These are phyloP conservation scores for Neltuma alba DNA, from an alignment of 306 rosid species.

Conservation along the genomic window DNA sequence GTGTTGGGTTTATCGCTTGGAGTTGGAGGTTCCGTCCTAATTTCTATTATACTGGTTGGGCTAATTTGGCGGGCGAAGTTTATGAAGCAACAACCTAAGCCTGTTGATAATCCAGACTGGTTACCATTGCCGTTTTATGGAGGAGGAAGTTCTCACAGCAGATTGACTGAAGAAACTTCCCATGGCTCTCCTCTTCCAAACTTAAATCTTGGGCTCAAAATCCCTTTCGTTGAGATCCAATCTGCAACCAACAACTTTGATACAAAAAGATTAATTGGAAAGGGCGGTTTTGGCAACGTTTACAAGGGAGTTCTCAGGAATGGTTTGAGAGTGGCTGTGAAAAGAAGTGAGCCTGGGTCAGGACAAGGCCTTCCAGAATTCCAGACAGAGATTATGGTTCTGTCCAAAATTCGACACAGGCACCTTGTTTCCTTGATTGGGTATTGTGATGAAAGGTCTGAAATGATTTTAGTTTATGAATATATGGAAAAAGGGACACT, in stretches of 20 bases:
- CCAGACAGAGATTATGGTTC: constrained; percentile 51
- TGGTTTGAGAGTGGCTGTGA: constrained; percentile 54
- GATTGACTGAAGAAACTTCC: constrained; percentile 27
- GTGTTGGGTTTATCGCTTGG: constrained; percentile 44
- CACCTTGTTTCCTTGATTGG: constrained; percentile 64
- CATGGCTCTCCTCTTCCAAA: constrained; percentile 33
- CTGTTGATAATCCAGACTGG: constrained; percentile 39
- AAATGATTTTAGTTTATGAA: constrained; percentile 63
- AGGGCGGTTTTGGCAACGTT: constrained; percentile 64
- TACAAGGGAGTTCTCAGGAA: constrained; percentile 41
- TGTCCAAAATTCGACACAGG: constrained; percentile 55
- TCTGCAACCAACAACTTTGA: constrained; percentile 49
- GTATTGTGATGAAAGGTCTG: constrained; percentile 56
- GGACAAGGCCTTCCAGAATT: constrained; percentile 60
- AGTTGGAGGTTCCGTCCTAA: constrained; percentile 39
- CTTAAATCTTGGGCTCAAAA: constrained; percentile 47
- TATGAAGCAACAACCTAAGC: constrained; percentile 35
- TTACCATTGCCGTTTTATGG: constrained; percentile 38
- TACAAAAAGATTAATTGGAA: constrained; percentile 39
- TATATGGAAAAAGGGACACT: constrained; percentile 60
- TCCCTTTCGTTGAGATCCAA: constrained; percentile 45
- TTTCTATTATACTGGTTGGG: constrained; percentile 30
- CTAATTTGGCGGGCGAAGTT: constrained; percentile 22
- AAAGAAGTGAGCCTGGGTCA: constrained; percentile 54
- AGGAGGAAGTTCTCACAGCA: constrained; percentile 52